Base-by-base conservation (phyloP, 108 stramenopile species). In the Aurantiochytrium sp. region DNA sequence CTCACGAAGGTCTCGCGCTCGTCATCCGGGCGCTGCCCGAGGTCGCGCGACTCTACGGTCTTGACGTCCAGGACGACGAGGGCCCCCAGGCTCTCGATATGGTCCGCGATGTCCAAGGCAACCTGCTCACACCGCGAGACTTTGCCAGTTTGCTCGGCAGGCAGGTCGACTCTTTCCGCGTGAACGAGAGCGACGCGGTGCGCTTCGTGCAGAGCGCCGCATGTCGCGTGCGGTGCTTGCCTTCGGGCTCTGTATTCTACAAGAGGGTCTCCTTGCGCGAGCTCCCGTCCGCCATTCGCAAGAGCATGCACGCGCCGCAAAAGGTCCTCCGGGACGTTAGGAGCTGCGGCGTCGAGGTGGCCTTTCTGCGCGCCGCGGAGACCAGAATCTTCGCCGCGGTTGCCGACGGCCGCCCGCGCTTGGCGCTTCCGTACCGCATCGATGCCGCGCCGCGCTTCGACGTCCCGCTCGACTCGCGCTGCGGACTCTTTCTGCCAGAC, bases 201-300 rank as follows among this genome's bases (percentile, higher is more conserved):
- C 86, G 93, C 54, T 94, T 93, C 52, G 42, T 93, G 39, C 93
- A 94, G 93, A 93, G 93, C 42, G 93, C 89, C 55, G 94, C 93
- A 34, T 88, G 91, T 32, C 89, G 95, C 31, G 68, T 94, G 10
- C 65, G 68, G 21, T 50, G 86, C 37, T 54, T 36, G 22, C 85
- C 86, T 24, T 55, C 68, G 52, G 36, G 87, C n/a, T 53, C 91
- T 5, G 89, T 89, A 3, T 95, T 95, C 86, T 94, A 94, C 91
- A 95, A 95, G 87, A 89, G 94, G 2, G 88, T 94, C 3, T 92
- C 90, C 19, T 91, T 95, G 89, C 88, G 87, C 19, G 89, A 93
- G 65, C 86, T 95, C 4, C 89, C 87, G 22, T 93, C 93, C 53
- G 92, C 95, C 27, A 86, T 89, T 32, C 86, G 89, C 12, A 95